Percentiles rank a stretch among this genome's conserved stretches.
Conservation (phyloP, 148 eudicot species). For the Rhododendron simsii region DNA sequence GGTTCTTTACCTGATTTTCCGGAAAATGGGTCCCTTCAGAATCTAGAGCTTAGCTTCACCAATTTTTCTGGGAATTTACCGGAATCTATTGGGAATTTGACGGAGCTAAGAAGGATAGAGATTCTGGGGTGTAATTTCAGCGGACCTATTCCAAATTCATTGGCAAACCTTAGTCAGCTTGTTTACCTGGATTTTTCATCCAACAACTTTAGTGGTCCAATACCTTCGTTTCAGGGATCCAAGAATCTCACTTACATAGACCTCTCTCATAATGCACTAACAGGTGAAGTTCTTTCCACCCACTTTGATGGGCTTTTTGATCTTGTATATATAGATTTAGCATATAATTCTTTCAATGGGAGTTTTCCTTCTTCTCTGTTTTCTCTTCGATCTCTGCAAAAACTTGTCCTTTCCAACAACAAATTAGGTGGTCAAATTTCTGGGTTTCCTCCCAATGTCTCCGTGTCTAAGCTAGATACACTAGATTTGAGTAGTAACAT, state of each 20-base stretch:
- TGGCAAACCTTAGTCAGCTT: slow-evolving; percentile 24
- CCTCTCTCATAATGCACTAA: slow-evolving; percentile 36
- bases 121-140: slow-evolving; percentile 22
- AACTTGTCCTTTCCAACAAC: slow-evolving; percentile 27
- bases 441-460: neutral
- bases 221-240: slow-evolving; percentile 29
- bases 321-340: slow-evolving; percentile 27
- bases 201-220: slow-evolving; percentile 25
- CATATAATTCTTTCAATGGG: slow-evolving; percentile 35
- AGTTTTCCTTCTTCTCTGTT: slow-evolving; percentile 42
- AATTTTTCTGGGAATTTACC: slow-evolving; percentile 33
- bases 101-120: slow-evolving; percentile 23
- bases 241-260: slow-evolving; percentile 31
- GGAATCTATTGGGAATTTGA: slow-evolving; percentile 24
- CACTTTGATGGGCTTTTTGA: slow-evolving; percentile 34
- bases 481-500: slow-evolving; percentile 43
- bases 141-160: slow-evolving; percentile 30
- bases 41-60: slow-evolving; percentile 18
- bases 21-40: slow-evolving; percentile 14
- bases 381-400: slow-evolving; percentile 20
- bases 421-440: slow-evolving; percentile 21
- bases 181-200: slow-evolving; percentile 28
- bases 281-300: slow-evolving; percentile 28
- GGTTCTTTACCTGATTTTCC: slow-evolving; percentile 25
- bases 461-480: slow-evolving; percentile 20